Base-by-base conservation (phyloP, 352 stramenopile species). In the Globisporangium splendens region DNA sequence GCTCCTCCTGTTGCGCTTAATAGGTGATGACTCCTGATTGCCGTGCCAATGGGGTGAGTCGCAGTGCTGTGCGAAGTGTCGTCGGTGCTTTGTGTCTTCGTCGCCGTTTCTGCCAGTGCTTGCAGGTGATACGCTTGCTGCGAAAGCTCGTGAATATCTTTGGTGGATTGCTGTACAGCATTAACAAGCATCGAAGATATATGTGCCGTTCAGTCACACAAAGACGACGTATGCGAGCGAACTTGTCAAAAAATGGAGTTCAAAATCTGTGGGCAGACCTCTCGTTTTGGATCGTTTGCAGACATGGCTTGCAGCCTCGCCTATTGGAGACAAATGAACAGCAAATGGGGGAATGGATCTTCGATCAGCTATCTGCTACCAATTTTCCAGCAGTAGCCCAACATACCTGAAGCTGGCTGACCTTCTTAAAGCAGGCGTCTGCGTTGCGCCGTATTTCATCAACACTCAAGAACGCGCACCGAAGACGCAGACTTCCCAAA, bases 121-220 rank as follows among this genome's bases (percentile, higher is more conserved):
- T 83, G 69, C 10, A 86, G 35, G 28, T 73, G 72, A 24, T 86
- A 83, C 8, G 67, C 78, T 59, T 86, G 65, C 55, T 88, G 78
- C 4, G 76, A 82, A 13, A 80, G 46, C 33, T 66, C 58, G 13
- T 83, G 59, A 18, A 72, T 76, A 20, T 84, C 68, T 35, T 74
- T 70, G 11, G 54, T 38, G 41, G 77, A 60, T 56, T 76, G 50
- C 72, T 84, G 51, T 8, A 41, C 1, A 35, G 10, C 28, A 35
- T 8, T 11, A 35, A 35, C 28, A 35, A 35, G 28, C 0, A 35
- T 35, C 28, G 5, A 35, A 35, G 28, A 35, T 10, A 10, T 10
- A 35, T 8, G 5, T 8, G 28, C 28, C 7, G 28, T 35, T 35
- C 28, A 35, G 28, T 35, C 28, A 35, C 5, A 35, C 3, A 8